These are phyloP conservation scores for Periconia macrospinosa DNA, from an alignment of 2,329 filamentous ascomycete species.

Conservation along the genomic window DNA sequence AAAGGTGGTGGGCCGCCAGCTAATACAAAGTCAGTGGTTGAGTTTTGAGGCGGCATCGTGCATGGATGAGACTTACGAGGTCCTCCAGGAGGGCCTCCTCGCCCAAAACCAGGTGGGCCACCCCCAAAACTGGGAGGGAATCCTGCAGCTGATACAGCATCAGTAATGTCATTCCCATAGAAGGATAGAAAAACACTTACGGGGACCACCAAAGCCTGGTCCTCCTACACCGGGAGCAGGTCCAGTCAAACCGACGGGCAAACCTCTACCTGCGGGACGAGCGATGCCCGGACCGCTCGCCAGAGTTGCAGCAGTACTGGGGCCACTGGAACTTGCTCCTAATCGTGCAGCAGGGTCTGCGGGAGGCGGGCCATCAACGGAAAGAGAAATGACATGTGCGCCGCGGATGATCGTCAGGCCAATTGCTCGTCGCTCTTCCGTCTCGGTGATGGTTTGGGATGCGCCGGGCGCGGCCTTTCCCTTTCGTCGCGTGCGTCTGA, in stretches of 20 bases:
- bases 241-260: conserved; percentile 80
- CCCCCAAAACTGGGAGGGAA: conserved; percentile 43
- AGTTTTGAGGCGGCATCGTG: too few species aligned
- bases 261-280: conserved; percentile 85
- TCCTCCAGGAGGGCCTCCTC: conserved; percentile 44
- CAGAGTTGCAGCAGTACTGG: conserved; percentile 62
- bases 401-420: conserved; percentile 93
- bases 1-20: conserved; percentile 18
- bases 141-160: conserved; percentile 9
- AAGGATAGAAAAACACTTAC: conserved; percentile 12
- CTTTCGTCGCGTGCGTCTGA: conserved; percentile 35
- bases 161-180: conserved; percentile 51
- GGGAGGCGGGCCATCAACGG: conserved; percentile 92
- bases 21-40: conserved; percentile 27
- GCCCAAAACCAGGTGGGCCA: conserved; percentile 31
- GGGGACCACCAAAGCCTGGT: conserved; percentile 64
- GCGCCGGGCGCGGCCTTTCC: conserved; percentile 71
- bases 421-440: conserved; percentile 96
- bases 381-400: conserved; percentile 90
- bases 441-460: conserved; percentile 71
- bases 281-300: conserved; percentile 86
- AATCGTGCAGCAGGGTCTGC: conserved; percentile 90
- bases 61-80: conserved; percentile 33
- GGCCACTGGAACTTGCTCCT: conserved; percentile 71
- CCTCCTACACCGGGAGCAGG: conserved; percentile 87